Conservation (phyloP, 2,329 filamentous ascomycete genomes). For the Phialocephala subalpina region DNA sequence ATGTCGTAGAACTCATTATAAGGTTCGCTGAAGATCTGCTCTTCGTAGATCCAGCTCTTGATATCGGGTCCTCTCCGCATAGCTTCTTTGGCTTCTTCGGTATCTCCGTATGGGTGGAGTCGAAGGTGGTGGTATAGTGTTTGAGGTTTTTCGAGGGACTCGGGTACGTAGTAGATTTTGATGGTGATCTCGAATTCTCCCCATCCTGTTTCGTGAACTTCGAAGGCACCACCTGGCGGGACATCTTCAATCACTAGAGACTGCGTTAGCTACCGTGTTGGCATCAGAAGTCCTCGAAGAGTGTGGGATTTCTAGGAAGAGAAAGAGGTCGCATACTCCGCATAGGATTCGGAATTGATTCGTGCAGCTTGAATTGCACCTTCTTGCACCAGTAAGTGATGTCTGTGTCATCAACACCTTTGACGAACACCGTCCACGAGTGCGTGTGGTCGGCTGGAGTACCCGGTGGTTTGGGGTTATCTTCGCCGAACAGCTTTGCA, state of each 20-base stretch:
- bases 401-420: conserved; percentile 87
- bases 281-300: background rate
- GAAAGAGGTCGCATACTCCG: conserved; percentile 63
- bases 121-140: conserved; percentile 94
- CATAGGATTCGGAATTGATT: conserved; percentile 91
- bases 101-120: conserved; percentile 88
- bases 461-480: conserved; percentile 78
- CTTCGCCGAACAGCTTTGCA: conserved; percentile 79
- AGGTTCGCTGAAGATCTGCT: conserved; percentile 97
- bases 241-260: conserved; percentile 73
- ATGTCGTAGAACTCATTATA: conserved; percentile 91
- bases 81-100: conserved; percentile 72
- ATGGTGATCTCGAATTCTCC: conserved; percentile 98
- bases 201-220: conserved; percentile 94
- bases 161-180: conserved; percentile 90
- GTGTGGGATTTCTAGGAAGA: background rate
- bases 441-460: conserved; percentile 93
- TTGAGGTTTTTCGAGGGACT: conserved; percentile 91
- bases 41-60: conserved; percentile 85
- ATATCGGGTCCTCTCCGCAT: conserved; percentile 69
- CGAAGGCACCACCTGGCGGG: conserved; percentile 69
- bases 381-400: conserved; percentile 96
- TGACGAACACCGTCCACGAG: conserved; percentile 94
- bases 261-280: background rate
- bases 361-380: conserved; percentile 97